Base-by-base conservation (phyloP, 352 stramenopile species). In the Phytophthora citricola region DNA sequence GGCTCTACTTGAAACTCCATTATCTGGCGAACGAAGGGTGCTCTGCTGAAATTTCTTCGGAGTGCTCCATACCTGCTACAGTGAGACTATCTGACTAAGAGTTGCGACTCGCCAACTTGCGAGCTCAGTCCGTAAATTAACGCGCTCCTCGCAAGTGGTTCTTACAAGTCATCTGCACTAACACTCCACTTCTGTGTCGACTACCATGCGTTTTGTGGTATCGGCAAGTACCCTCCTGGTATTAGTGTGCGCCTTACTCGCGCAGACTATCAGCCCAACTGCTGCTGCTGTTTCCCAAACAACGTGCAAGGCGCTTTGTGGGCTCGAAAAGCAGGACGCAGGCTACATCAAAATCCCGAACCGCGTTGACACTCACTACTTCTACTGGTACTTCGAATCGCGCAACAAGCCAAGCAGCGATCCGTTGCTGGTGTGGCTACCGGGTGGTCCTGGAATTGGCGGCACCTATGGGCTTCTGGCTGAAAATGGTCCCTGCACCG, bases 351-450 rank as follows among this genome's bases (percentile, higher is more conserved):
- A 74, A 48, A 63, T 89, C 14, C 50, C 76, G 20, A 83, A 85
- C 77, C 83, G 83, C 52, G 59, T 79, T 38, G 77, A 84, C 49
- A 76, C 85, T 45, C 53, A 87, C 39, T 90, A 90, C 63, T 90
- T 90, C 62, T 89, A 86, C 50, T 90, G 81, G 81, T 87, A 81
- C 64, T 83, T 81, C 45, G 74, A 87, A 61, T 86, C 81, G 38
- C 71, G 78, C 14, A 49, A 40, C 26, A 54, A 70, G 12, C 71
- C 77, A 2, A 47, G 47, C 2, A 84, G 38, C 1, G 81, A 84
- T 55, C 77, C 81, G 9, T 44, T 90, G 1, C 53, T 90, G 8
- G 29, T 90, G 12, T 90, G 81, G 79, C 63, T 90, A 51, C 80
- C 76, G 22, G 81, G 81, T 14, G 81, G 81, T 1, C 78, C 81